Percentiles rank a stretch among this genome's conserved stretches.
Evolutionary conservation across 2,329 filamentous ascomycete genomes (phyloP).

Genomic region (Gliomastix tumulicola): DNA sequence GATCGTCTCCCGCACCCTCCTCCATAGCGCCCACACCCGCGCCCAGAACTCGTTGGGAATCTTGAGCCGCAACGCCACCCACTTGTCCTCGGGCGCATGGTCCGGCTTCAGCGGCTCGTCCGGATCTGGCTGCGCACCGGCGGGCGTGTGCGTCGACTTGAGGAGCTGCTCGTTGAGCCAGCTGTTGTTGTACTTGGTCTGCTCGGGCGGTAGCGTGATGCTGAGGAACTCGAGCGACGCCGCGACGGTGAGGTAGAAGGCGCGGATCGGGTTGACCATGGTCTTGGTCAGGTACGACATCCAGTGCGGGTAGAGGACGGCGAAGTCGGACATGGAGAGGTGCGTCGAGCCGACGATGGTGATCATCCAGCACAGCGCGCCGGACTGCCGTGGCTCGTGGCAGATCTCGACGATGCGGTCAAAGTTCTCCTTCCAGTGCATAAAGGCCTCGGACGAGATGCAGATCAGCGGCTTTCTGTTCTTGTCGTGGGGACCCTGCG

Average conservation of each 20-base stretch:
- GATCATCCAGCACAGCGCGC: conserved; percentile 40
- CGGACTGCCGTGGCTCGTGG: conserved; percentile 42
- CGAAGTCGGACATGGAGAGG: conserved; percentile 60
- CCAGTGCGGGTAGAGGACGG: conserved; percentile 53
- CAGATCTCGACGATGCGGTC: conserved; percentile 48
- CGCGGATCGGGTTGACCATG: conserved; percentile 54
- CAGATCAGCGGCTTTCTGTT: conserved; percentile 49
- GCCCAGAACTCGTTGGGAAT: conserved; percentile 51
- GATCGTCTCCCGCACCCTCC: conserved; percentile 20
- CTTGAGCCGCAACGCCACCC: conserved; percentile 47
- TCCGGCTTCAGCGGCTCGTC: conserved; percentile 39
- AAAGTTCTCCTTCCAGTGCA: conserved; percentile 63
- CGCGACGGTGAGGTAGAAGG: conserved; percentile 56
- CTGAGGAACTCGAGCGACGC: conserved; percentile 56
- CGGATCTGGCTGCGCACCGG: no score
- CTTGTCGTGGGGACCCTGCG: conserved; percentile 33
- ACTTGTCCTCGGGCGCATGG: conserved; percentile 50
- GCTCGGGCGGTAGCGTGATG: conserved; percentile 38
- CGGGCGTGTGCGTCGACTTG: conserved; percentile 26
- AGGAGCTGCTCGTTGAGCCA: conserved; percentile 49
- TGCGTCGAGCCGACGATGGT: conserved; percentile 55
- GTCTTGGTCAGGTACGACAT: conserved; percentile 54
- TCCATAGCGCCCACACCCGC: conserved; percentile 35
- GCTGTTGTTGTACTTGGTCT: conserved; percentile 39
- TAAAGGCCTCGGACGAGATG: conserved; percentile 63